Percentiles rank a stretch among this genome's conserved stretches.
These are phyloP conservation scores for Penicillium lagena DNA, from an alignment of 495 filamentous ascomycete genomes.

Conservation along the genomic window DNA sequence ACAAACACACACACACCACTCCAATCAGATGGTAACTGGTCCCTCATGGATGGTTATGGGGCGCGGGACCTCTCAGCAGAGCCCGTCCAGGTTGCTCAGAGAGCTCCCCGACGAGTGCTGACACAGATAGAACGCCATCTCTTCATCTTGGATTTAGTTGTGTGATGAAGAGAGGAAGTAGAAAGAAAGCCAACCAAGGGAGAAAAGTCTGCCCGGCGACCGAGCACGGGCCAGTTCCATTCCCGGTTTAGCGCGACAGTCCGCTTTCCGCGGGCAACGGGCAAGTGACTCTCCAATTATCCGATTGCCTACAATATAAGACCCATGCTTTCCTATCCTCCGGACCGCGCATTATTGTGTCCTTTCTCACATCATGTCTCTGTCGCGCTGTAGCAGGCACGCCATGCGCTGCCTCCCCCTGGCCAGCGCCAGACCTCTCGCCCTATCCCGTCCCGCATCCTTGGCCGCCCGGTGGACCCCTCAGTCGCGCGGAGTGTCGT, in stretches of 20 bases:
- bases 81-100: constrained; percentile 31
- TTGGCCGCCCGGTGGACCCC: constrained; percentile 11
- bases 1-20: constrained; percentile 25
- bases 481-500: constrained; percentile 32
- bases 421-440: constrained; percentile 20
- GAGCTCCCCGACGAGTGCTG: constrained; percentile 38
- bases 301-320: constrained; percentile 22
- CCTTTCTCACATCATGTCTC: constrained; percentile 25
- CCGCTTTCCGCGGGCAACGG: constrained; percentile 43
- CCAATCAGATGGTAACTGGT: constrained; percentile 44
- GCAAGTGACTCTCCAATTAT: constrained; percentile 4
- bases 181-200: constrained; percentile 13
- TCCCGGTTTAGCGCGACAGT: constrained; percentile 21
- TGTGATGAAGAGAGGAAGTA: constrained; percentile 38
- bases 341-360: constrained; percentile 4
- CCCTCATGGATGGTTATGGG: constrained; percentile 42
- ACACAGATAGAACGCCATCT: constrained; percentile 35
- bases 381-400: constrained; percentile 37
- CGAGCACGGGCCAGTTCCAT: constrained; percentile 26
- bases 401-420: constrained; percentile 34
- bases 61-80: constrained; percentile 46
- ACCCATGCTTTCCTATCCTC: constrained; percentile 17
- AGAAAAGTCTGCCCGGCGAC: constrained; percentile 7
- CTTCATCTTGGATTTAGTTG: constrained; percentile 54
- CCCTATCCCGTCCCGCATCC: constrained; percentile 8